Percentiles rank a stretch among this genome's conserved stretches.
Conservation (phyloP, 106 monocot species). For the Dactylorhiza incarnata region DNA sequence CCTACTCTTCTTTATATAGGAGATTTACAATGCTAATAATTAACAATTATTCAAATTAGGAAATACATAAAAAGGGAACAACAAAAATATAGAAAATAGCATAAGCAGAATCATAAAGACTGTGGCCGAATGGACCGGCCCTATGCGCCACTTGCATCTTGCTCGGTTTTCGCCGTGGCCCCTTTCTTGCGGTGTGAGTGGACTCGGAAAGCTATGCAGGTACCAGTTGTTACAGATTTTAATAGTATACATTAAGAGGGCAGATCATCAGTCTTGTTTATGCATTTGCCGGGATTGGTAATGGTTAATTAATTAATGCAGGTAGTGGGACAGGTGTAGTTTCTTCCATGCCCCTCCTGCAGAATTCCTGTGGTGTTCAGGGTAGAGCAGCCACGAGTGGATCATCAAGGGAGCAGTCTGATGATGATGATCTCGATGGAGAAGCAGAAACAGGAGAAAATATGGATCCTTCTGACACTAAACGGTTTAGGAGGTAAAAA, state of each 20-base stretch:
- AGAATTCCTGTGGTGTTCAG: slow-evolving; percentile 23
- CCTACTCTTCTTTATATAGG: too few species aligned
- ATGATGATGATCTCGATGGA: slow-evolving; percentile 69
- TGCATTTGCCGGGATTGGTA: background rate
- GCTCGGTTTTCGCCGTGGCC: too few species aligned
- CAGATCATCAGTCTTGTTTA: background rate
- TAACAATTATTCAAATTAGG: too few species aligned
- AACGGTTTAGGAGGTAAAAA: slow-evolving; percentile 67
- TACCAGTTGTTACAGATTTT: background rate
- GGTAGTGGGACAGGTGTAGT: slow-evolving; percentile 23
- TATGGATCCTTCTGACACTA: slow-evolving; percentile 57
- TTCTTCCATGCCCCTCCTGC: slow-evolving; percentile 22
- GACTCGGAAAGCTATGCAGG: too few species aligned
- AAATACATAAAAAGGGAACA: too few species aligned
- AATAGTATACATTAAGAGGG: background rate
- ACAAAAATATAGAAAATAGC: too few species aligned
- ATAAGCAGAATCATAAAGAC: too few species aligned
- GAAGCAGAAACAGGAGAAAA: slow-evolving; percentile 65
- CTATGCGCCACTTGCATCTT: too few species aligned
- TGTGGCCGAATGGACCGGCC: too few species aligned
- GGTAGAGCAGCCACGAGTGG: slow-evolving; percentile 47
- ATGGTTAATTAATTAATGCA: slow-evolving; percentile 13
- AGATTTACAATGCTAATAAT: too few species aligned
- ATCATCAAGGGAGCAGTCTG: slow-evolving; percentile 75
- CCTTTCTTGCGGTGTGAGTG: too few species aligned